Conservation (phyloP, 148 eudicot genomes). For the Cornus kousa region DNA sequence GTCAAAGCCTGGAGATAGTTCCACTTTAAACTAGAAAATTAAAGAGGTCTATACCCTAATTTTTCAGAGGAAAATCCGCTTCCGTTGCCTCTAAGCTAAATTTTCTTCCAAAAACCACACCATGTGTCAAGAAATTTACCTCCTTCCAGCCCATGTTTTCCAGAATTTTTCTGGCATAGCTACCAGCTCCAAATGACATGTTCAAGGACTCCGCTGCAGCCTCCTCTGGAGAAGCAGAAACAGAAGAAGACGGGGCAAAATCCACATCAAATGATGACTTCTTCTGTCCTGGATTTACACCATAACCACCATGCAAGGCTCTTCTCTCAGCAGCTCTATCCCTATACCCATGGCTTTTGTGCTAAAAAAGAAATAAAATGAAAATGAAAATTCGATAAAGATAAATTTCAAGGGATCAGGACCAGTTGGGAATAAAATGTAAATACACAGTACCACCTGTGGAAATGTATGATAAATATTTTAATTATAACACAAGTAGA, state of each 20-base stretch:
- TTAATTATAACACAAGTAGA: neutral
- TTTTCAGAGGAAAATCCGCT: neutral
- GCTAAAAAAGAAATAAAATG: slow-evolving; percentile 16
- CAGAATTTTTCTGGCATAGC: slow-evolving; percentile 78
- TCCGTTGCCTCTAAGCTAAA: neutral
- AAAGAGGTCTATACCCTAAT: neutral
- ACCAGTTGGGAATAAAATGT: neutral
- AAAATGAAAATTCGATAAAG: neutral
- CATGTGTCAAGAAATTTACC: slow-evolving; percentile 39
- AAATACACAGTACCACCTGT: neutral
- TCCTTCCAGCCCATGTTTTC: slow-evolving; percentile 98
- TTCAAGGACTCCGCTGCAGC: slow-evolving; percentile 83
- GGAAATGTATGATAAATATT: neutral
- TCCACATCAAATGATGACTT: slow-evolving; percentile 28
- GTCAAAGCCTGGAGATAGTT: neutral
- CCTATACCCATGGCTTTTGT: slow-evolving; percentile 49
- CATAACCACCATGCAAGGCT: slow-evolving; percentile 81
- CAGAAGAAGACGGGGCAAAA: slow-evolving; percentile 31
- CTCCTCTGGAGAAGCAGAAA: slow-evolving; percentile 40
- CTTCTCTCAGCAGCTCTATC: slow-evolving; percentile 99
- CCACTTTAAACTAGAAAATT: neutral
- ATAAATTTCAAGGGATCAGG: neutral
- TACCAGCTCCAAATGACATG: slow-evolving; percentile 84
- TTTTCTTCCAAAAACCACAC: neutral
- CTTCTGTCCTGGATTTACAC: slow-evolving; percentile 84